These are phyloP conservation scores for Fusarium agapanthi DNA, from an alignment of 2,329 filamentous ascomycete species.

Conservation along the genomic window DNA sequence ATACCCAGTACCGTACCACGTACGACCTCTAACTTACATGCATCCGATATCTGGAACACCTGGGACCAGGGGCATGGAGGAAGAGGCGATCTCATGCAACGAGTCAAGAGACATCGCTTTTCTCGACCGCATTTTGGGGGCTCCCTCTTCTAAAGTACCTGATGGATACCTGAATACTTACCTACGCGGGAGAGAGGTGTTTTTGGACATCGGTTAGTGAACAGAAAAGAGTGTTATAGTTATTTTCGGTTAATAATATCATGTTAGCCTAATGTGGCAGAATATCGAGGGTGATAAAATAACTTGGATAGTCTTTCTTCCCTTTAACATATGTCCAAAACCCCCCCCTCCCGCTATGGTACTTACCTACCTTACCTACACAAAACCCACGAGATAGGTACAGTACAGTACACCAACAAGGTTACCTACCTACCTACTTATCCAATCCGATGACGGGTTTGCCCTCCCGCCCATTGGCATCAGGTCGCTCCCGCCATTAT, in stretches of 20 bases:
- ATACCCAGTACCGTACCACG: background rate
- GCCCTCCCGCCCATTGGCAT: constrained; percentile 10
- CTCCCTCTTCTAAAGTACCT: background rate
- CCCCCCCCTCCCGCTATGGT: too few relatives aligned
- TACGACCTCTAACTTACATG: background rate
- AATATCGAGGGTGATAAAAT: too few relatives aligned
- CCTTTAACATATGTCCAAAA: too few relatives aligned
- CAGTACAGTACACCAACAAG: background rate
- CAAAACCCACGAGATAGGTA: background rate
- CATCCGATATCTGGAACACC: constrained; percentile 4
- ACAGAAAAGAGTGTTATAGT: too few relatives aligned
- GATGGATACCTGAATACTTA: background rate
- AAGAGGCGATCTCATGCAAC: background rate
- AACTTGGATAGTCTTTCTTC: too few relatives aligned
- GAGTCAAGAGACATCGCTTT: background rate
- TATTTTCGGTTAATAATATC: too few relatives aligned
- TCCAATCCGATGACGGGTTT: constrained; percentile 21
- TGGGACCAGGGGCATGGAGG: background rate
- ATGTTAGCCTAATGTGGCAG: too few relatives aligned
- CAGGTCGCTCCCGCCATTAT: constrained; percentile 12
- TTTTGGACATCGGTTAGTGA: too few relatives aligned
- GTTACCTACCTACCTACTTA: background rate
- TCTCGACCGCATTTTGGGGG: background rate
- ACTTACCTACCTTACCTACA: too few relatives aligned
- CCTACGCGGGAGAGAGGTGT: background rate